phyloP scores from a whole-genome alignment of 768 basidiomycete genomes.

The Ramaria sp. region DNA sequence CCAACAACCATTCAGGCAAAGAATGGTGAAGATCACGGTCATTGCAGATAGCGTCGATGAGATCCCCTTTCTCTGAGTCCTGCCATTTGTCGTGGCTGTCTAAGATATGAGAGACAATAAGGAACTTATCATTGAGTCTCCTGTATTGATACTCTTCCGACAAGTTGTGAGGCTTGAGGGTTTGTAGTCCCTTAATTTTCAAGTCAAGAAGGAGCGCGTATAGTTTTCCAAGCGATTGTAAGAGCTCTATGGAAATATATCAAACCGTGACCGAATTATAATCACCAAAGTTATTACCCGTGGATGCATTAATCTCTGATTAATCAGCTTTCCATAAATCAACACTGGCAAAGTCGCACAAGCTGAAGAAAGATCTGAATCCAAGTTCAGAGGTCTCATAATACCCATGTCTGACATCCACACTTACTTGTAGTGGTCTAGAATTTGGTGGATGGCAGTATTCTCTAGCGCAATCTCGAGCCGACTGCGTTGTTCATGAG shows the following conservation, averaged over 20 bases:
- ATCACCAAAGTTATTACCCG: background rate
- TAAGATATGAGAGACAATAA: background rate
- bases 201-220: background rate
- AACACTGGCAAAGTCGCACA: background rate
- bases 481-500: background rate
- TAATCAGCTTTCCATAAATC: background rate
- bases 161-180: background rate
- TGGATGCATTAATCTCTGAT: background rate
- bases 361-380: background rate
- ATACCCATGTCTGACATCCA: background rate
- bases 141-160: background rate
- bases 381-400: background rate
- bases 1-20: background rate
- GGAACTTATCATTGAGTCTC: background rate
- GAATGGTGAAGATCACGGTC: background rate
- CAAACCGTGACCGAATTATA: background rate
- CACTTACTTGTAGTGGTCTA: conserved; percentile 11
- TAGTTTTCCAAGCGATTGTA: background rate
- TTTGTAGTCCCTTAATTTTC: background rate
- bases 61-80: background rate
- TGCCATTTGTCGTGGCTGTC: background rate
- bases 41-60: background rate
- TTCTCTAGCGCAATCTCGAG: background rate
- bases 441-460: conserved; percentile 14
- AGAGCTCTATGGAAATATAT: background rate